Conservation (phyloP, 768 basidiomycete genomes). For the Phallus indusiatus region DNA sequence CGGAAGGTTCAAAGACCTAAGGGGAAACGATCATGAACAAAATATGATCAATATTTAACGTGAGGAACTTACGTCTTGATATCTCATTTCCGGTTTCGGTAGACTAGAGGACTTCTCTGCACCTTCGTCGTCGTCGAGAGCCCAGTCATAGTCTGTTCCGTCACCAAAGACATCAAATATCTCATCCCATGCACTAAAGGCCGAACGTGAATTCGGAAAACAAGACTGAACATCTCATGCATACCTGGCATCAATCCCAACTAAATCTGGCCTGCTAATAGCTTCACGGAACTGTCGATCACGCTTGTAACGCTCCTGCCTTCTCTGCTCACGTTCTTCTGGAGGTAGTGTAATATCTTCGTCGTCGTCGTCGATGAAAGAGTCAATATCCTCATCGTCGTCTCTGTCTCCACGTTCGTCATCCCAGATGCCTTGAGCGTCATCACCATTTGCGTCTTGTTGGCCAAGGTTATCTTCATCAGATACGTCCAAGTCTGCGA, state of each 20-base stretch:
- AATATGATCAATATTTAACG: conserved; percentile 10
- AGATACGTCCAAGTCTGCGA: conserved; percentile 55
- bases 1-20: conserved; percentile 96
- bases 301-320: conserved; percentile 56
- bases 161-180: conserved; percentile 95
- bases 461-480: conserved; percentile 54
- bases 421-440: conserved; percentile 68
- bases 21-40: conserved; percentile 5
- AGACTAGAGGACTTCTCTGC: conserved; percentile 34
- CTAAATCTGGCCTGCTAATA: conserved; percentile 58
- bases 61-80: conserved; percentile 60
- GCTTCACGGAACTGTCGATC: conserved; percentile 59
- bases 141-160: conserved; percentile 95
- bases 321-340: conserved; percentile 64
- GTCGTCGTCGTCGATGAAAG: conserved; percentile 40
- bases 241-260: conserved; percentile 77
- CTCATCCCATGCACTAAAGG: conserved; percentile 81
- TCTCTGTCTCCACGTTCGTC: conserved; percentile 60
- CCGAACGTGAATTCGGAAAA: conserved; percentile 10
- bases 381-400: conserved; percentile 68
- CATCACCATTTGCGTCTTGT: conserved; percentile 42
- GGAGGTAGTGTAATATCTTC: conserved; percentile 53
- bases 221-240: conserved; percentile 22
- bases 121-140: conserved; percentile 73
- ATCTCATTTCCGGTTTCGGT: conserved; percentile 67